Percentiles rank a stretch among this genome's conserved stretches.
These are phyloP conservation scores for Arabidopsis thaliana DNA, from an alignment of 345 rosid species.

Conservation along the genomic window TAIR10.1 NC_003070.9:7875501-7876000, in stretches of 20 bases:
- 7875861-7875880: conserved; percentile 27
- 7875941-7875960: conserved; percentile 25
- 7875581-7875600: conserved; percentile 28
- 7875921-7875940: not conserved
- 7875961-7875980: not conserved
- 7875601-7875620: conserved; percentile 21
- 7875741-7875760: conserved; percentile 26
- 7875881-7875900: conserved; percentile 10
- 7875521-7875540: conserved; percentile 39
- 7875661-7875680: conserved; percentile 38
- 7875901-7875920: conserved; percentile 23
- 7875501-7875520: conserved; percentile 14
- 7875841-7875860: conserved; percentile 31
- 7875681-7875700: conserved; percentile 45
- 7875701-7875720: conserved; percentile 28
- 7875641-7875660: conserved; percentile 25
- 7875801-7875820: conserved; percentile 33
- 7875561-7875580: conserved; percentile 38
- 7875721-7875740: conserved; percentile 6
- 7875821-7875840: conserved; percentile 21
- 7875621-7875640: conserved; percentile 30
- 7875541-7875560: conserved; percentile 39
- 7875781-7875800: conserved; percentile 47
- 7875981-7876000: too few species aligned
- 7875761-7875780: conserved; percentile 33